Percentiles rank a stretch among this genome's conserved stretches.
Evolutionary conservation across 495 filamentous ascomycete species (phyloP).

Genomic region (Thozetella sp.): DNA sequence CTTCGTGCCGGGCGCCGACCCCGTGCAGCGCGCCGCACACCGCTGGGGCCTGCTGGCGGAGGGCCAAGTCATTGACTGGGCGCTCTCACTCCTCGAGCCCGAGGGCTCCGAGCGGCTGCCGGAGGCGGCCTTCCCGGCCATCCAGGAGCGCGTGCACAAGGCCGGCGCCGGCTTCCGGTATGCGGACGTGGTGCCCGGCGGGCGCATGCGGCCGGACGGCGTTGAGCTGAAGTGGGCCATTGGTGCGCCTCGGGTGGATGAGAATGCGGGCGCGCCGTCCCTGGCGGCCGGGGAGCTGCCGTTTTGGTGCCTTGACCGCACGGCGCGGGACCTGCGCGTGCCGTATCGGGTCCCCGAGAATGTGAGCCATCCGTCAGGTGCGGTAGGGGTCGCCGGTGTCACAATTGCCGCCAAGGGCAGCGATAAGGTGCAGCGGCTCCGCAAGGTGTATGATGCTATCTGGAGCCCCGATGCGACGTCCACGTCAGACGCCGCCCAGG

Average conservation of each 20-base stretch:
- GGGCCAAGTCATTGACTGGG: constrained; percentile 54
- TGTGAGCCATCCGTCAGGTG: constrained; percentile 43
- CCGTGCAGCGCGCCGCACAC: constrained; percentile 37
- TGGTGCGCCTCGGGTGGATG: constrained; percentile 36
- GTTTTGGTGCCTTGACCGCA: constrained; percentile 61
- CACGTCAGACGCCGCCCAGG: not conserved
- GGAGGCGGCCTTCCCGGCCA: constrained; percentile 21
- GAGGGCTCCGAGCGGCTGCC: constrained; percentile 14
- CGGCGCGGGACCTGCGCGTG: constrained; percentile 42
- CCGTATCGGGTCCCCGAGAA: constrained; percentile 28
- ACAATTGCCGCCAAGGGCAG: not conserved
- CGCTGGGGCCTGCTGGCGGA: constrained; percentile 50
- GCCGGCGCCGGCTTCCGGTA: constrained; percentile 36
- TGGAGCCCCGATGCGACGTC: not conserved
- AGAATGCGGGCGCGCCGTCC: not conserved
- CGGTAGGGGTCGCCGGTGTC: constrained; percentile 42
- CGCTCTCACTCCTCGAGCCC: constrained; percentile 39
- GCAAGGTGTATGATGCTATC: not conserved
- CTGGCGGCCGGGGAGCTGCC: constrained; percentile 35
- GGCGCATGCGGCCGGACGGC: constrained; percentile 44
- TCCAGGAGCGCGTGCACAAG: constrained; percentile 23
- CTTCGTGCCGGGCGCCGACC: constrained; percentile 49
- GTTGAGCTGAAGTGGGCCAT: constrained; percentile 49
- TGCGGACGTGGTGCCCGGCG: constrained; percentile 37
- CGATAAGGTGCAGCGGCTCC: not conserved